Percentiles rank a stretch among this genome's conserved stretches.
Evolutionary conservation across 1,284 basidiomycete species (phyloP).

Genomic region (Hypsizygus ulmarius): DNA sequence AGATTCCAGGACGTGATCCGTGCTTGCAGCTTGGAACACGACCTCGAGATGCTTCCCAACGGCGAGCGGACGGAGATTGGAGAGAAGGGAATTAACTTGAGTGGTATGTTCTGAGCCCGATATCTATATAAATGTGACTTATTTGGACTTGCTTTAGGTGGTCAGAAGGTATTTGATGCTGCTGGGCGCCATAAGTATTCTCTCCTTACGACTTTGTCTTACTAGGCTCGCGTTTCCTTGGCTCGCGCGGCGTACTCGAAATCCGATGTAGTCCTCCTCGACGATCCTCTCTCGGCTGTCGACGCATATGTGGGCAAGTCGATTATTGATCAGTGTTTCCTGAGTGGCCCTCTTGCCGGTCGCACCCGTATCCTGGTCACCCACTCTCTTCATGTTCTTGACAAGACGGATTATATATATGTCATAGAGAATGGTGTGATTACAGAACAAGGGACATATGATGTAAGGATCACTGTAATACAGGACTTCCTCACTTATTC

Average conservation of each 20-base stretch:
- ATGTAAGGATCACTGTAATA: conserved; percentile 40
- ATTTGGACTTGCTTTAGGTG: conserved; percentile 34
- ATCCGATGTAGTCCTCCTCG: conserved; percentile 68
- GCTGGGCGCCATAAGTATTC: conserved; percentile 25
- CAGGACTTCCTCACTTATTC: no score
- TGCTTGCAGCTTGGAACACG: conserved; percentile 63
- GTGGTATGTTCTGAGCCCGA: conserved; percentile 32
- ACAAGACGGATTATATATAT: conserved; percentile 67
- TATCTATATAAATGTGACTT: conserved; percentile 7
- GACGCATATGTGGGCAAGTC: conserved; percentile 67
- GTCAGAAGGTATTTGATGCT: conserved; percentile 45
- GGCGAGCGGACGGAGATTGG: conserved; percentile 79
- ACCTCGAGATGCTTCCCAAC: conserved; percentile 62
- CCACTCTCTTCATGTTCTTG: conserved; percentile 71
- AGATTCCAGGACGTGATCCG: conserved; percentile 54
- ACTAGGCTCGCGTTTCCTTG: conserved; percentile 72
- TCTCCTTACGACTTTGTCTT: background rate
- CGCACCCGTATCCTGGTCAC: conserved; percentile 75
- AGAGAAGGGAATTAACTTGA: conserved; percentile 75
- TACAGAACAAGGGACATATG: conserved; percentile 63
- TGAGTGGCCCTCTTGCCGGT: conserved; percentile 52
- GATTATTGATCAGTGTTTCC: conserved; percentile 59
- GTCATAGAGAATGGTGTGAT: conserved; percentile 70
- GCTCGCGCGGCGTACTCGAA: conserved; percentile 78
- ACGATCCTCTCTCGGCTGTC: conserved; percentile 71